Conservation (phyloP, 345 rosid genomes). For the Trapa incisa region DNA sequence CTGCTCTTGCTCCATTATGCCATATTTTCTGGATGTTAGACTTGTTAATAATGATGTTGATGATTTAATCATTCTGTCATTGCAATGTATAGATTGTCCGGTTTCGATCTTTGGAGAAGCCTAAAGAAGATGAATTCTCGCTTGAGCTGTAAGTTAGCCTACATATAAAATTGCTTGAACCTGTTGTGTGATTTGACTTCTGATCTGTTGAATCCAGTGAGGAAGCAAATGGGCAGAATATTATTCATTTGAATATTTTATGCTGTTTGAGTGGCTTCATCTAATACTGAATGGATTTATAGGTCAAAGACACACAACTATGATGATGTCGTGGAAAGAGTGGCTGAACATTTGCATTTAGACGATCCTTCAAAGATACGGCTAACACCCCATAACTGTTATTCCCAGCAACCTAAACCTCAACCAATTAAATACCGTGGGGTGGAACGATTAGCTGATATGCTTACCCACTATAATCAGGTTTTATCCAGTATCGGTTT, state of each 20-base stretch:
- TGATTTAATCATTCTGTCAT: neutral
- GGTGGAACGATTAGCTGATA: conserved; percentile 50
- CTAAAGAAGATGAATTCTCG: conserved; percentile 60
- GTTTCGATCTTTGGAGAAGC: conserved; percentile 52
- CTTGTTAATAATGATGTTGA: neutral
- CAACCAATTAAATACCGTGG: conserved; percentile 65
- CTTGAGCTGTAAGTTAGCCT: conserved; percentile 56
- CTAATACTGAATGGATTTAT: conserved; percentile 7
- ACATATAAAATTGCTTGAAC: neutral
- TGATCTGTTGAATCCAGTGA: neutral
- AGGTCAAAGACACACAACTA: conserved; percentile 57
- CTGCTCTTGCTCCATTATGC: neutral
- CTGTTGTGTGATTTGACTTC: neutral
- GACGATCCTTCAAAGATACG: conserved; percentile 66
- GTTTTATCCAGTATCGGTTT: conserved; percentile 17
- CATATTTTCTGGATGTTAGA: neutral
- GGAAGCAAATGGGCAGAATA: neutral
- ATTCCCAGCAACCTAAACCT: conserved; percentile 74
- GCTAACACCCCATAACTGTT: conserved; percentile 68
- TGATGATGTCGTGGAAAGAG: conserved; percentile 65
- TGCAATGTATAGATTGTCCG: conserved; percentile 33
- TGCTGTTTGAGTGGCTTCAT: neutral
- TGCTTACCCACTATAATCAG: conserved; percentile 72
- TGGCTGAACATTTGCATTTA: conserved; percentile 47
- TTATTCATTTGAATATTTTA: neutral